A percentile compares a stretch with the other conserved stretches of the same genome.
Evolutionary conservation across 192 early-diverging fungal species (phyloP).

Genomic region (Phlyctochytrium arcticum): DNA sequence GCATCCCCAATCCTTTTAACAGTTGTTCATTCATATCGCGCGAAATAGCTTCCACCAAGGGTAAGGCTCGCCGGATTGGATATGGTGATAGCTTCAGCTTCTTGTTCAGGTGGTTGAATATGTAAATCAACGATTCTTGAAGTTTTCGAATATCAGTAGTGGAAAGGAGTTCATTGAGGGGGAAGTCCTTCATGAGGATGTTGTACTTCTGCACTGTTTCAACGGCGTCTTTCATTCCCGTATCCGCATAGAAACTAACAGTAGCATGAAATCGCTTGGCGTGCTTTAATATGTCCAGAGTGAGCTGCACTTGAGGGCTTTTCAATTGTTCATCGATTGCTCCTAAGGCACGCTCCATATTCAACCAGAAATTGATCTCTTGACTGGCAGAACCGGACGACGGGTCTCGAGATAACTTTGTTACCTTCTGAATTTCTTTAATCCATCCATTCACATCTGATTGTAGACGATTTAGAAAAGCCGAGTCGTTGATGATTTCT

Average conservation of each 20-base stretch:
- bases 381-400: constrained; percentile 87
- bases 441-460: constrained; percentile 97
- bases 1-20: constrained; percentile 77
- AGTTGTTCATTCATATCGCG: constrained; percentile 93
- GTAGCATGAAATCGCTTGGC: constrained; percentile 99
- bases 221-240: constrained; percentile 90
- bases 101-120: constrained; percentile 96
- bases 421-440: constrained; percentile 99
- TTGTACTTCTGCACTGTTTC: constrained; percentile 94
- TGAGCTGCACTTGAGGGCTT: constrained; percentile 75
- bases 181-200: constrained; percentile 98
- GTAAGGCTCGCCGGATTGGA: constrained; percentile 80
- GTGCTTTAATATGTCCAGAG: constrained; percentile 88
- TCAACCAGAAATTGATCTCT: constrained; percentile 99
- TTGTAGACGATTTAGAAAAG: constrained; percentile 91
- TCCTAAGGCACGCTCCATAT: constrained; percentile 91
- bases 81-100: constrained; percentile 86
- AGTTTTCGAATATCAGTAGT: constrained; percentile 89
- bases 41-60: constrained; percentile 92
- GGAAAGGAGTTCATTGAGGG: constrained; percentile 91
- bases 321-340: constrained; percentile 93
- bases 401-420: constrained; percentile 89
- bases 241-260: constrained; percentile 95
- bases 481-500: constrained; percentile 70
- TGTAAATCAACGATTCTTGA: constrained; percentile 65